A percentile compares a stretch with the other conserved stretches of the same genome.
These are phyloP conservation scores for Sporormia fimetaria DNA, from an alignment of 495 filamentous ascomycete genomes.

Conservation along the genomic window DNA sequence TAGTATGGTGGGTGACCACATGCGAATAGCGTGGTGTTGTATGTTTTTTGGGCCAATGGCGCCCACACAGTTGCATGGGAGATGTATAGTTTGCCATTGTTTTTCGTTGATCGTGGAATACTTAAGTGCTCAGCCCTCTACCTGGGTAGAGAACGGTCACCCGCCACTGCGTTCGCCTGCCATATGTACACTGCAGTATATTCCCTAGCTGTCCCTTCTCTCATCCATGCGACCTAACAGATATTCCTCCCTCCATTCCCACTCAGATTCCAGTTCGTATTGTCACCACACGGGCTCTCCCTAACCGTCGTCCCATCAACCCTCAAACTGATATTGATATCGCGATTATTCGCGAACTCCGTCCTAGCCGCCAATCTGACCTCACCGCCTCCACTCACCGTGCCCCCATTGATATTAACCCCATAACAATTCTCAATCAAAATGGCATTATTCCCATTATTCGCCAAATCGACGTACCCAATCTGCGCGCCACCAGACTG, in stretches of 20 bases:
- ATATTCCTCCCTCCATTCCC: constrained; percentile 32
- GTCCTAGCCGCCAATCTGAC: constrained; percentile 34
- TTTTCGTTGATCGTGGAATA: too few species aligned
- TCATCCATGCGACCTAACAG: too few species aligned
- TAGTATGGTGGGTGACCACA: too few species aligned
- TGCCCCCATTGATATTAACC: constrained; percentile 34
- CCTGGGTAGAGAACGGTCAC: too few species aligned
- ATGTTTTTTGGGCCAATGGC: too few species aligned
- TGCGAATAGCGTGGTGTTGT: too few species aligned
- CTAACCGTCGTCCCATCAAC: constrained; percentile 35
- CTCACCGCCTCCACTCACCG: constrained; percentile 37
- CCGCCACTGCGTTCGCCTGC: too few species aligned
- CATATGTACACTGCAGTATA: too few species aligned
- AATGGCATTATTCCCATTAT: constrained; percentile 40
- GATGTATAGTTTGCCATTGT: too few species aligned
- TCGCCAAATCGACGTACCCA: constrained; percentile 31
- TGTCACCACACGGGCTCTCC: constrained; percentile 37
- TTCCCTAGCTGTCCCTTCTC: too few species aligned
- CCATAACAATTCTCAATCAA: constrained; percentile 43
- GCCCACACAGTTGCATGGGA: too few species aligned
- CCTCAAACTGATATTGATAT: constrained; percentile 34
- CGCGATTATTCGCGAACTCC: constrained; percentile 37
- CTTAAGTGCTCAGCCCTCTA: too few species aligned
- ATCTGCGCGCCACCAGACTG: constrained; percentile 36
- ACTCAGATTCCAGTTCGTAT: constrained; percentile 34